Base-by-base conservation (phyloP, 2,329 filamentous ascomycete genomes). In the Nothopassalora personata region DNA sequence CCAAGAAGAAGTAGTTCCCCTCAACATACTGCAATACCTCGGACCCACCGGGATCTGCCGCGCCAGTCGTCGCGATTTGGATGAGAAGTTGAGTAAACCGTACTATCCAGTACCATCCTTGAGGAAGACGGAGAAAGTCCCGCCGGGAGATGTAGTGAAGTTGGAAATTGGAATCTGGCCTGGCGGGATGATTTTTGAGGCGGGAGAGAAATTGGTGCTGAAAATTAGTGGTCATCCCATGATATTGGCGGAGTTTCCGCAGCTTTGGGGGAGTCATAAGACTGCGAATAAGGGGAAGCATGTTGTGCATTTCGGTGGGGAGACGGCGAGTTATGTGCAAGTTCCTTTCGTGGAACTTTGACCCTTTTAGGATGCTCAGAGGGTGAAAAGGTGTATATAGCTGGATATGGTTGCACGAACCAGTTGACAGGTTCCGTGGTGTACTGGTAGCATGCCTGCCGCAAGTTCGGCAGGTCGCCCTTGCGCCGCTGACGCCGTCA, bases 151-250 rank as follows among this genome's bases (percentile, higher is more conserved):
- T 7, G 64, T 80, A 18, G 76, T 79, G 3, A 72, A 73, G 64
- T 66, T 80, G 7, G 76, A 80, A 36, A 80, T 81, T 54, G 75
- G 75, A 0, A 76, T 80, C 11, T 80, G 77, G 77, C 72, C 75
- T 0, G 73, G 74, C 66, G 78, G 78, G 0, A 72, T 79, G 0
- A 74, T 78, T 18, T 81, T 76, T 62, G 75, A 79, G 1, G 72
- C 68, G 7, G 77, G 75, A 0, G 76, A 79, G 60, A 31, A 34
- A 3, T 31, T 64, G 15, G 43, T 43, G 23, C 31, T 64, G 10
- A 43, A 55, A 39, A 50, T 63, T 4, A 48, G 28, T 5, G 61
- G 48, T 4, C 50, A 49, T 28, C 39, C 39, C 33, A 30, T 33
- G 23, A 18, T 13, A 5, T 51, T 51, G 49, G 28, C 49, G 27